phyloP scores from a whole-genome alignment of 2,329 filamentous ascomycete genomes.

The Dactylonectria estremocensis region DNA sequence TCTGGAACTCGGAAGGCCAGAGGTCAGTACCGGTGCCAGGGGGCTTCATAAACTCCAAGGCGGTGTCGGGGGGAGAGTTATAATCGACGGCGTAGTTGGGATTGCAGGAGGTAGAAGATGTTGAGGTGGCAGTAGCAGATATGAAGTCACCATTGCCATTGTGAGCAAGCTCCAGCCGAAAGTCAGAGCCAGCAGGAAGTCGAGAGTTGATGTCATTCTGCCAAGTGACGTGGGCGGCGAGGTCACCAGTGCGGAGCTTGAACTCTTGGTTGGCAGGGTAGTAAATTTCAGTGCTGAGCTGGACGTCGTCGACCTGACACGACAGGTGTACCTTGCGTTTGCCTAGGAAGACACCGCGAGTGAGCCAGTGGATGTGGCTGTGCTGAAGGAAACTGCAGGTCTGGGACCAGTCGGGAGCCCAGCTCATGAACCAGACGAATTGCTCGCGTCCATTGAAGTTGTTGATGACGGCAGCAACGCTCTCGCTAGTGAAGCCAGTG shows the following conservation, averaged over 20 bases:
- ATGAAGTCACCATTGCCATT: conserved; percentile 40
- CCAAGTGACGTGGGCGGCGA: conserved; percentile 34
- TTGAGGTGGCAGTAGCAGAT: neutral
- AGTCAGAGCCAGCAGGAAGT: conserved; percentile 31
- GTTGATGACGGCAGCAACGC: conserved; percentile 37
- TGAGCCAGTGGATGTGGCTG: conserved; percentile 38
- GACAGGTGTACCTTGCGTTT: conserved; percentile 37
- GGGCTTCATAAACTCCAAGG: conserved; percentile 34
- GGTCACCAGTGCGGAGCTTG: conserved; percentile 33
- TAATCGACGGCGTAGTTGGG: conserved; percentile 26
- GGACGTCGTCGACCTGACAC: conserved; percentile 36
- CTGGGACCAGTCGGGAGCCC: conserved; percentile 36
- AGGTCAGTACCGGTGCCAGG: conserved; percentile 26
- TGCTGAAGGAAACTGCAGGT: conserved; percentile 36
- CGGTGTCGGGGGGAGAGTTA: conserved; percentile 17
- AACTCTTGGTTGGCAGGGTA: conserved; percentile 28
- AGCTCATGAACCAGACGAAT: conserved; percentile 35
- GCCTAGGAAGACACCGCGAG: conserved; percentile 37
- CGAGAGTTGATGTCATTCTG: conserved; percentile 33
- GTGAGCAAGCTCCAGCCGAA: conserved; percentile 36
- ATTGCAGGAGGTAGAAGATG: neutral
- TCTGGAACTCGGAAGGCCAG: conserved; percentile 27
- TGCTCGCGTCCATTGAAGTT: no score
- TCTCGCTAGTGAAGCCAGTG: conserved; percentile 23
- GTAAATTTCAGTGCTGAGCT: conserved; percentile 35